A percentile compares a stretch with the other conserved stretches of the same genome.
Evolutionary conservation across 2,329 filamentous ascomycete species (phyloP).

Genomic region (Balansia obtecta): DNA sequence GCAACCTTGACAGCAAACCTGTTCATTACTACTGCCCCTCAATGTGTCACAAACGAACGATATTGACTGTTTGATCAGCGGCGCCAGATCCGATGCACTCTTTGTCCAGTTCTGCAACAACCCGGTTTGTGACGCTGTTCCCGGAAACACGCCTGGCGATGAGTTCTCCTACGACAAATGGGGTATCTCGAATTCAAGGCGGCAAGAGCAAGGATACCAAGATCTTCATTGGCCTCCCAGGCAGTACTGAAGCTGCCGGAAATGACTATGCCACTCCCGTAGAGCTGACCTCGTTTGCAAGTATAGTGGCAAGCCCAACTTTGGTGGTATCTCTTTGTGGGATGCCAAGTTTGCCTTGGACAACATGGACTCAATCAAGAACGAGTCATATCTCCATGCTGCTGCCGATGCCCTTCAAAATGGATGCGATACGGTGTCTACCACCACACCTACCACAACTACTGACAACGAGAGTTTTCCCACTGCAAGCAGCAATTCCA

Average conservation of each 20-base stretch:
- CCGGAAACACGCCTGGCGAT: conserved; percentile 16
- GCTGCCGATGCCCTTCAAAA: conserved; percentile 24
- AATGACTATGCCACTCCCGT: conserved; percentile 23
- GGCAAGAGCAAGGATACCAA: conserved; percentile 27
- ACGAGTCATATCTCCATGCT: conserved; percentile 25
- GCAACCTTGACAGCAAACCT: conserved; percentile 17
- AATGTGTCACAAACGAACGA: conserved; percentile 25
- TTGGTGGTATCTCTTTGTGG: conserved; percentile 35
- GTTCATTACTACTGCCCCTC: conserved; percentile 31
- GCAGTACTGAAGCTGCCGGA: conserved; percentile 14
- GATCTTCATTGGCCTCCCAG: conserved; percentile 32
- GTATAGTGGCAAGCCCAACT: conserved; percentile 23
- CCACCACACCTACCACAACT: conserved; percentile 12
- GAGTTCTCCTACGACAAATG: conserved; percentile 32
- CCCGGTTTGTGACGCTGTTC: conserved; percentile 21
- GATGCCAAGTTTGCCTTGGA: conserved; percentile 24
- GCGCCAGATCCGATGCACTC: conserved; percentile 28
- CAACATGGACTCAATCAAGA: conserved; percentile 21
- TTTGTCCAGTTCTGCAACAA: conserved; percentile 41
- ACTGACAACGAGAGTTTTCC: no score
- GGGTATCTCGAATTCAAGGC: conserved; percentile 24
- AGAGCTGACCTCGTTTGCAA: conserved; percentile 25
- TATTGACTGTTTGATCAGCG: conserved; percentile 25
- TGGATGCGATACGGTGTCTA: conserved; percentile 19
- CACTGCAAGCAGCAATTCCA: no score